phyloP scores from a whole-genome alignment of 768 basidiomycete genomes.

The Russula sp. region DNA sequence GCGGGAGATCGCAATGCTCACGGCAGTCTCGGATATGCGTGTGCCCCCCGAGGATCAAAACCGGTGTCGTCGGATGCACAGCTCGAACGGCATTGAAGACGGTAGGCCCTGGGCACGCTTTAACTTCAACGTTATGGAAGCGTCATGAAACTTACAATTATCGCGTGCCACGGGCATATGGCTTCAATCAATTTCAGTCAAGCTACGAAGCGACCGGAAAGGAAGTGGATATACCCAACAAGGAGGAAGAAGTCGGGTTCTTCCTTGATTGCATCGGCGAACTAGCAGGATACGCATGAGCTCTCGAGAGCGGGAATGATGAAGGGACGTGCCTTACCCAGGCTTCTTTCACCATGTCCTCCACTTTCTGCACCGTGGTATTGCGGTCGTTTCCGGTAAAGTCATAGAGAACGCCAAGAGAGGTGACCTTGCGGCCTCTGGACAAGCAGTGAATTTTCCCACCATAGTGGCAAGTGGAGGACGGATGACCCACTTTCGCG shows the following conservation, averaged over 20 bases:
- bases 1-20: constrained; percentile 31
- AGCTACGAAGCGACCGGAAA: neutral
- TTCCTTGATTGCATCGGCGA: constrained; percentile 67
- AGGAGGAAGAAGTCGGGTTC: constrained; percentile 81
- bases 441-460: neutral
- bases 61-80: constrained; percentile 68
- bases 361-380: constrained; percentile 70
- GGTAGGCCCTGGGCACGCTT: constrained; percentile 48
- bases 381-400: constrained; percentile 66
- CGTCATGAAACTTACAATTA: constrained; percentile 43
- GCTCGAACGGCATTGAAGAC: constrained; percentile 70
- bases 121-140: neutral
- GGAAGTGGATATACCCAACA: constrained; percentile 43
- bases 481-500: constrained; percentile 47
- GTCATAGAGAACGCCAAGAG: constrained; percentile 74
- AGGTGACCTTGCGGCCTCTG: constrained; percentile 66
- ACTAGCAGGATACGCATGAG: constrained; percentile 38
- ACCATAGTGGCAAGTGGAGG: neutral
- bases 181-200: constrained; percentile 31
- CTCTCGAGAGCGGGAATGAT: neutral
- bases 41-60: constrained; percentile 81
- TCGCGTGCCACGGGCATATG: constrained; percentile 79
- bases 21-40: constrained; percentile 76
- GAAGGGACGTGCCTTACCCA: constrained; percentile 49
- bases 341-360: constrained; percentile 67